Conservation (phyloP, 2,329 filamentous ascomycete species). For the Balansia obtecta region DNA sequence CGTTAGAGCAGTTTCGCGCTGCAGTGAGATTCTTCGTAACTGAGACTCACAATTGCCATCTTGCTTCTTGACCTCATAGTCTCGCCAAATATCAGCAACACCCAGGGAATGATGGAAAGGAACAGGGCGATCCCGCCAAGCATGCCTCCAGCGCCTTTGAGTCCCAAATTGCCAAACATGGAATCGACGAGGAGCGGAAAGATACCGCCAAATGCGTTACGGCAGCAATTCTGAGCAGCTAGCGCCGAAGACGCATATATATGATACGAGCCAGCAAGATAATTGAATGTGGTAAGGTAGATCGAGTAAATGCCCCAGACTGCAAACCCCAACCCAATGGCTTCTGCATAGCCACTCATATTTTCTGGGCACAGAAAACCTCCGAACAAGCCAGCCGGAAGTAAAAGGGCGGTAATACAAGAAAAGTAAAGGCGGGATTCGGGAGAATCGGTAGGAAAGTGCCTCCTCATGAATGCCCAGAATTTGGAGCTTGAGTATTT, state of each 20-base stretch:
- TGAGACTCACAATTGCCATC: conserved; percentile 51
- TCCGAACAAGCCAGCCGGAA: conserved; percentile 65
- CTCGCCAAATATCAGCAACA: conserved; percentile 67
- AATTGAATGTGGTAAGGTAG: conserved; percentile 86
- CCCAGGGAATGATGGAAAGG: conserved; percentile 77
- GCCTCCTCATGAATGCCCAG: conserved; percentile 33
- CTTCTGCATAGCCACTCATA: conserved; percentile 16
- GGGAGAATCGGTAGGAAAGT: conserved; percentile 42
- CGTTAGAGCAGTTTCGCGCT: not conserved
- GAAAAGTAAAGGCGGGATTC: conserved; percentile 76
- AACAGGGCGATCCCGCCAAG: conserved; percentile 58
- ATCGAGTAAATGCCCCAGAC: conserved; percentile 81
- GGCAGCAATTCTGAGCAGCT: conserved; percentile 75
- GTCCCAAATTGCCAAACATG: conserved; percentile 63
- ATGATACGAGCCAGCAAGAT: conserved; percentile 79
- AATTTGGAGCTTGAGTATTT: conserved; percentile 19
- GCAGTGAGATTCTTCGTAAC: not conserved
- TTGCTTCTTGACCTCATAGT: conserved; percentile 63
- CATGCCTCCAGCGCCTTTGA: conserved; percentile 58
- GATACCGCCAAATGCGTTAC: conserved; percentile 69
- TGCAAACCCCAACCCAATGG: conserved; percentile 55
- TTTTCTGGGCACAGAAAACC: conserved; percentile 18
- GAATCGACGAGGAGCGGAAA: conserved; percentile 67
- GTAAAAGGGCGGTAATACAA: conserved; percentile 60
- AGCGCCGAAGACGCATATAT: conserved; percentile 74